phyloP scores from a whole-genome alignment of 441 rosid species.

The Geranium incanum region DNA sequence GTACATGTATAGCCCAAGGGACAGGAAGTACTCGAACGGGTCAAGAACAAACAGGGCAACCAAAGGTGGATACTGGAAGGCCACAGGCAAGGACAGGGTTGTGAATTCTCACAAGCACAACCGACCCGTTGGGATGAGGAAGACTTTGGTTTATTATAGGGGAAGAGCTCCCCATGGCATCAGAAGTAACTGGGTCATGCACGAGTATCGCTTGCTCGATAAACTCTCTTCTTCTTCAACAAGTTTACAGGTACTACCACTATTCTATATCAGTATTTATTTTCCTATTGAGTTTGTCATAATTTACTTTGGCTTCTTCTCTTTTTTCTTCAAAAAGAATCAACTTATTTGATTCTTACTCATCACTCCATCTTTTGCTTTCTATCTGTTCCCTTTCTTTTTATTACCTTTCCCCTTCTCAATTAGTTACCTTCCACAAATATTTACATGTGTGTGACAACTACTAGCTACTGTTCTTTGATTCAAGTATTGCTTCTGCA shows the following conservation, averaged over 20 bases:
- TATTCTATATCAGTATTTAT: too few species aligned
- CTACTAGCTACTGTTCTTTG: too few species aligned
- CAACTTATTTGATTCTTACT: neutral
- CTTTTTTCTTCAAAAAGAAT: neutral
- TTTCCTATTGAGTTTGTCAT: neutral
- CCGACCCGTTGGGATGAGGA: conserved; percentile 39
- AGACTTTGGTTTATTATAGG: conserved; percentile 69
- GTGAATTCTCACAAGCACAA: conserved; percentile 43
- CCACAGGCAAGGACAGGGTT: conserved; percentile 78
- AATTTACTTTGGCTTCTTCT: neutral
- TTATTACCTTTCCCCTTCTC: neutral
- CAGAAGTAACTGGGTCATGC: conserved; percentile 73
- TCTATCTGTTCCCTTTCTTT: conserved; percentile 1
- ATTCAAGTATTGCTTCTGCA: too few species aligned
- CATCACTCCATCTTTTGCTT: neutral
- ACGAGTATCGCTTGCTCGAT: conserved; percentile 56
- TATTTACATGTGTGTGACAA: too few species aligned
- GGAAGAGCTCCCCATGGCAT: conserved; percentile 78
- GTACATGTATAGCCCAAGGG: conserved; percentile 67
- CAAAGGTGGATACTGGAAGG: conserved; percentile 37
- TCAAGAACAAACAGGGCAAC: conserved; percentile 27
- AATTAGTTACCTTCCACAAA: too few species aligned
- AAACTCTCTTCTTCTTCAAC: conserved; percentile 11
- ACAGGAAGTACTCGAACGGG: conserved; percentile 29
- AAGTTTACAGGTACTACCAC: neutral